Conservation (phyloP, 345 rosid species). For the Reutealis trisperma region DNA sequence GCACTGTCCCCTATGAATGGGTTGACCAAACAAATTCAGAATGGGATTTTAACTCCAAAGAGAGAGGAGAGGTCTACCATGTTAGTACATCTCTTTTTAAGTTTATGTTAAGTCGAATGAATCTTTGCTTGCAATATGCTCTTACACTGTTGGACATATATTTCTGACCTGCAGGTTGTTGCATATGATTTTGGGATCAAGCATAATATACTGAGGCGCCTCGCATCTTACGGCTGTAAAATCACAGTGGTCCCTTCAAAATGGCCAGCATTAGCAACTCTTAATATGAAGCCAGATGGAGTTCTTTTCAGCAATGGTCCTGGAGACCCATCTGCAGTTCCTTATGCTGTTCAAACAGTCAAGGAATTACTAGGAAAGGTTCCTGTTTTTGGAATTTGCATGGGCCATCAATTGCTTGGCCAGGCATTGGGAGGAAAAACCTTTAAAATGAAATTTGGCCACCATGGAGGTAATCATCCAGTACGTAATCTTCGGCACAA, state of each 20-base stretch:
- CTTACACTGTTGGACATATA: slow-evolving; percentile 9
- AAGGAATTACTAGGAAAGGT: slow-evolving; percentile 78
- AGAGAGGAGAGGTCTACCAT: slow-evolving; percentile 44
- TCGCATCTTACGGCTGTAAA: slow-evolving; percentile 86
- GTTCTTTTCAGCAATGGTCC: slow-evolving; percentile 99
- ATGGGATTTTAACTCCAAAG: slow-evolving; percentile 71
- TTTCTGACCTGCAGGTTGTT: slow-evolving; percentile 54
- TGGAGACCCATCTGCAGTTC: slow-evolving; percentile 96
- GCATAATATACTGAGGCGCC: slow-evolving; percentile 81
- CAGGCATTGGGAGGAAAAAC: slow-evolving; percentile 97
- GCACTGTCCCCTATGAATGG: slow-evolving; percentile 84
- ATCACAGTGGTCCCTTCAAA: slow-evolving; percentile 87
- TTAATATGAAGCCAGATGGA: slow-evolving; percentile 87
- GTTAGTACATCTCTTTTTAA: slow-evolving; percentile 45
- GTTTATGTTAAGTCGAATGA: slow-evolving; percentile 3
- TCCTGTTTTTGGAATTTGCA: slow-evolving; percentile 95
- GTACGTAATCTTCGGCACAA: slow-evolving; percentile 67
- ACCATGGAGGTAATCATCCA: slow-evolving; percentile 97
- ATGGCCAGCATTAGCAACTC: slow-evolving; percentile 80
- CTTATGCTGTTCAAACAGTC: slow-evolving; percentile 88
- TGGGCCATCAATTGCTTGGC: slow-evolving; percentile 97
- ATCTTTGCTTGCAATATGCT: slow-evolving; percentile 17
- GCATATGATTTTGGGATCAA: slow-evolving; percentile 96
- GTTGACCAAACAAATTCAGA: slow-evolving; percentile 61
- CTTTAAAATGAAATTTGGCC: slow-evolving; percentile 97